These are phyloP conservation scores for Ophiobolus disseminans DNA, from an alignment of 2,329 filamentous ascomycete genomes.

Conservation along the genomic window DNA sequence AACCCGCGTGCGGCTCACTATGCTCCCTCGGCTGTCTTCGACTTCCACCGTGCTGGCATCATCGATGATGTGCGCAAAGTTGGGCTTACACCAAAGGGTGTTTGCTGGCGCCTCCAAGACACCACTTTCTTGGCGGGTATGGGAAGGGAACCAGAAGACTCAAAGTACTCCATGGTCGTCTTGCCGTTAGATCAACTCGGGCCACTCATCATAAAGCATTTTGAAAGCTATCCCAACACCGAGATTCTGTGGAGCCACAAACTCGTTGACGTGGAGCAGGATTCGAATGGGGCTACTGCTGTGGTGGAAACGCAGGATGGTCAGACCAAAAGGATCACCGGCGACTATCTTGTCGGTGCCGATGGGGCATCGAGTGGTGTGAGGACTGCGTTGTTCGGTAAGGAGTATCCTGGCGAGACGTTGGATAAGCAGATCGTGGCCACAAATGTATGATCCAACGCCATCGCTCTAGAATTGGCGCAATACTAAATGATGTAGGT, in stretches of 20 bases:
- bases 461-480: background rate
- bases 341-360: constrained; percentile 45
- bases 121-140: constrained; percentile 41
- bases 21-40: constrained; percentile 64
- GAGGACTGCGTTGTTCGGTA: constrained; percentile 41
- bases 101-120: constrained; percentile 55
- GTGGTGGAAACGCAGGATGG: constrained; percentile 35
- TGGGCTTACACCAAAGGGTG: constrained; percentile 52
- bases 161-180: constrained; percentile 38
- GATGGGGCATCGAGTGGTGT: constrained; percentile 46
- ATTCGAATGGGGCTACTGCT: constrained; percentile 37
- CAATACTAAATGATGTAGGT: constrained; percentile 52
- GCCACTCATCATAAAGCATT: constrained; percentile 36
- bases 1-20: constrained; percentile 70
- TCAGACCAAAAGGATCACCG: constrained; percentile 32
- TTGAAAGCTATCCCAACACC: constrained; percentile 35
- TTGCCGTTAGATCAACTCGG: constrained; percentile 41
- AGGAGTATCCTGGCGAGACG: constrained; percentile 64
- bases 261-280: constrained; percentile 39
- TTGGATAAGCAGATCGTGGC: constrained; percentile 68
- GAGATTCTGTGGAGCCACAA: constrained; percentile 43
- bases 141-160: constrained; percentile 37
- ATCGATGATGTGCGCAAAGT: constrained; percentile 58
- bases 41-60: constrained; percentile 66
- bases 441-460: constrained; percentile 60